These are phyloP conservation scores for Yamadazyma sp. DNA, from an alignment of 1,139 yeast species.

Conservation along the genomic window DNA sequence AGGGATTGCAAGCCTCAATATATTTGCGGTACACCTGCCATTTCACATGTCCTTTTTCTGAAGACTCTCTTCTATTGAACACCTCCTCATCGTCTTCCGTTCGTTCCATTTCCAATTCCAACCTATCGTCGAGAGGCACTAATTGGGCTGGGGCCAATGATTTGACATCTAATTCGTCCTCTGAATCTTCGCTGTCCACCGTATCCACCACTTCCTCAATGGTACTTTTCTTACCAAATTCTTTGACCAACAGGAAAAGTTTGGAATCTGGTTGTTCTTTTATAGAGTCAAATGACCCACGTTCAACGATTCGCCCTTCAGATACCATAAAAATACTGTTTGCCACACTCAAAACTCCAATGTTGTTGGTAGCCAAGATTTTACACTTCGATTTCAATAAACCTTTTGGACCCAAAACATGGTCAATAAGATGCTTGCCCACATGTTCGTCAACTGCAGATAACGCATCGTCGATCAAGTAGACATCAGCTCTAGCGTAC, in stretches of 20 bases:
- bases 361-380: constrained; percentile 84
- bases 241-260: constrained; percentile 64
- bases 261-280: constrained; percentile 54
- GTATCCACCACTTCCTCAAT: constrained; percentile 15
- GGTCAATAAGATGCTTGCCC: constrained; percentile 62
- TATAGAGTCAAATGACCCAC: constrained; percentile 65
- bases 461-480: constrained; percentile 74
- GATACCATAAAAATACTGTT: constrained; percentile 69
- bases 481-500: constrained; percentile 90
- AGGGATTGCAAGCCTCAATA: constrained; percentile 85
- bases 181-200: constrained; percentile 30
- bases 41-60: constrained; percentile 92
- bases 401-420: constrained; percentile 74
- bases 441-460: constrained; percentile 97
- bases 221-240: constrained; percentile 72
- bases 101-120: constrained; percentile 31
- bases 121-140: constrained; percentile 51
- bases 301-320: constrained; percentile 77
- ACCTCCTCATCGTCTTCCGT: constrained; percentile 47
- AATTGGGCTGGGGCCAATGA: constrained; percentile 73
- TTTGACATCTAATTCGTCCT: constrained; percentile 30
- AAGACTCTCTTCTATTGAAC: constrained; percentile 62
- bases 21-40: constrained; percentile 84
- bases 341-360: constrained; percentile 81
- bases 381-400: constrained; percentile 74